A percentile compares a stretch with the other conserved stretches of the same genome.
These are phyloP conservation scores for Juglanconis oblonga DNA, from an alignment of 2,329 filamentous ascomycete species.

Conservation along the genomic window DNA sequence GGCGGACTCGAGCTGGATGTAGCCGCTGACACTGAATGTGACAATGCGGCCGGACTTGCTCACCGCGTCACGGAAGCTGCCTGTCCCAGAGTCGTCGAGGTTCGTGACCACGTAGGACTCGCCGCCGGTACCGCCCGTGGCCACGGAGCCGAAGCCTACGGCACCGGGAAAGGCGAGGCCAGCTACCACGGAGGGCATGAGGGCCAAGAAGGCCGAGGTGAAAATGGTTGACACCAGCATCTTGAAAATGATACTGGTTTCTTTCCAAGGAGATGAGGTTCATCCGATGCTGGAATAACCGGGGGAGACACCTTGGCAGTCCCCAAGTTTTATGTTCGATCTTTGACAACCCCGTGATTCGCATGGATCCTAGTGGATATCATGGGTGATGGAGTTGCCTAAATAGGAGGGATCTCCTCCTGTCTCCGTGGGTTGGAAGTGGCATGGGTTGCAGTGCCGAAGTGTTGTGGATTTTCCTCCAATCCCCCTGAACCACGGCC, in stretches of 20 bases:
- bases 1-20: slow-evolving; percentile 40
- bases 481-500: not conserved
- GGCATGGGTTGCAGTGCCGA: not conserved
- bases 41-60: slow-evolving; percentile 40
- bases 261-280: not conserved
- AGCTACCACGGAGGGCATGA: not conserved
- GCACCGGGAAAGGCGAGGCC: slow-evolving; percentile 41
- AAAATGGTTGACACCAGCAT: not conserved
- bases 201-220: not conserved
- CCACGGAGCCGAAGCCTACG: slow-evolving; percentile 43
- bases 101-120: slow-evolving; percentile 42
- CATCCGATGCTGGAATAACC: not conserved
- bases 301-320: not conserved
- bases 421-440: not conserved
- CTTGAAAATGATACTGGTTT: not conserved
- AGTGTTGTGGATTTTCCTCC: not conserved
- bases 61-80: slow-evolving; percentile 46
- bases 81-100: slow-evolving; percentile 40
- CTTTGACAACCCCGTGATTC: not conserved
- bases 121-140: slow-evolving; percentile 41
- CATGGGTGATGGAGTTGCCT: not conserved
- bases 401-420: not conserved
- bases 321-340: not conserved
- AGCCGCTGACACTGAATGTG: slow-evolving; percentile 42
- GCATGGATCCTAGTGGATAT: not conserved